These are phyloP conservation scores for Spergularia bocconei DNA, from an alignment of 148 eudicot genomes.

Conservation along the genomic window DNA sequence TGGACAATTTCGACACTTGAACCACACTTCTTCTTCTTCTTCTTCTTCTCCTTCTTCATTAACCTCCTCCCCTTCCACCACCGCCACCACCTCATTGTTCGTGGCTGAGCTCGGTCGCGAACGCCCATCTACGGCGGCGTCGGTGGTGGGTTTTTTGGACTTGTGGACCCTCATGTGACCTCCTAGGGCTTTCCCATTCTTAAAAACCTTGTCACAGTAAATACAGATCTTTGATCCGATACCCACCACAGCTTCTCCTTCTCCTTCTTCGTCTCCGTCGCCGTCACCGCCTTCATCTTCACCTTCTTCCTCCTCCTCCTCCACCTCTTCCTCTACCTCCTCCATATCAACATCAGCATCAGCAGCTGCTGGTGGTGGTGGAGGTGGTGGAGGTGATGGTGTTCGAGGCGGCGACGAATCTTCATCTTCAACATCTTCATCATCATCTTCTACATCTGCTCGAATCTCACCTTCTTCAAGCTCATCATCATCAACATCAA, in stretches of 20 bases:
- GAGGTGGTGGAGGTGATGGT: background rate
- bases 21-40: background rate
- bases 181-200: conserved; percentile 31
- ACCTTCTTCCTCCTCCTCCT: background rate
- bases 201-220: conserved; percentile 15
- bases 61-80: background rate
- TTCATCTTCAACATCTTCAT: background rate
- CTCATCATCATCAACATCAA: background rate
- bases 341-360: background rate
- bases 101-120: background rate
- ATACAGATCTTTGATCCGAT: background rate
- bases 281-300: background rate
- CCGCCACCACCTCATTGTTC: background rate
- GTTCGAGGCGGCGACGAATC: background rate
- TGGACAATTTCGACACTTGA: conserved; percentile 2
- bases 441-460: background rate
- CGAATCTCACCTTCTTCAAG: conserved; percentile 13
- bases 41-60: background rate
- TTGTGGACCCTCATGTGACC: conserved; percentile 24
- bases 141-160: background rate
- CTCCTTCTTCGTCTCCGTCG: background rate
- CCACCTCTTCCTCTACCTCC: background rate
- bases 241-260: background rate
- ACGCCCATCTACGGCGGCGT: background rate
- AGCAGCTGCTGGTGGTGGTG: background rate